These are phyloP conservation scores for Phylloporus sp. DNA, from an alignment of 768 basidiomycete species.

Conservation along the genomic window DNA sequence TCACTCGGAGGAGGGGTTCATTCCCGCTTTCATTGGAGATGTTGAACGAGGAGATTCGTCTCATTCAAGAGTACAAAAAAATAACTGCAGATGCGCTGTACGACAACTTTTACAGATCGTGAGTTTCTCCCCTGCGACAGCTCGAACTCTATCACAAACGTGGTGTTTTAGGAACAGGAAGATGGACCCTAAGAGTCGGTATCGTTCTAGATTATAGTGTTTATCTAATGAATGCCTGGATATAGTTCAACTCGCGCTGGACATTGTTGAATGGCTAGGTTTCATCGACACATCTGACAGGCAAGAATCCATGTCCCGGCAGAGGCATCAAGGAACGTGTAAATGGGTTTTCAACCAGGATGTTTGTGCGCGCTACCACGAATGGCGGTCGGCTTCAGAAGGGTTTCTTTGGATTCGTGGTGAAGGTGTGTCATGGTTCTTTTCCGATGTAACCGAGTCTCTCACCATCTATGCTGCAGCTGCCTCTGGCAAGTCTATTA, in stretches of 20 bases:
- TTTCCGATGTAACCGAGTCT: neutral
- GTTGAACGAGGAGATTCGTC: conserved; percentile 21
- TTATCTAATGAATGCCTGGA: conserved; percentile 1
- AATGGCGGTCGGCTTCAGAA: conserved; percentile 15
- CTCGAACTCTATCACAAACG: neutral
- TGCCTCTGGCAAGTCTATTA: conserved; percentile 22
- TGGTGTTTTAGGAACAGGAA: conserved; percentile 12
- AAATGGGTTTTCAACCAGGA: conserved; percentile 21
- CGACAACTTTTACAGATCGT: conserved; percentile 21
- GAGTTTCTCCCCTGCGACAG: neutral
- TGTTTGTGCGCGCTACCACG: conserved; percentile 15
- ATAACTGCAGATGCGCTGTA: conserved; percentile 12
- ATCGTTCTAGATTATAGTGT: neutral
- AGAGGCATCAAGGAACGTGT: conserved; percentile 22
- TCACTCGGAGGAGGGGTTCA: conserved; percentile 9
- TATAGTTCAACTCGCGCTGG: conserved; percentile 21
- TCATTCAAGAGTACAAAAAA: conserved; percentile 20
- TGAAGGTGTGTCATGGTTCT: conserved; percentile 10
- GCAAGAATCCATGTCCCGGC: conserved; percentile 23
- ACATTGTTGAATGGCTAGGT: conserved; percentile 21
- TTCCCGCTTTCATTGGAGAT: conserved; percentile 22
- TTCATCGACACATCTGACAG: conserved; percentile 23
- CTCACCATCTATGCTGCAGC: conserved; percentile 14
- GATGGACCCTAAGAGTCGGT: conserved; percentile 23
- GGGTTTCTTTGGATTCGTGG: conserved; percentile 27